These are phyloP conservation scores for Harringtonia lauricola DNA, from an alignment of 2,329 filamentous ascomycete genomes.

Conservation along the genomic window DNA sequence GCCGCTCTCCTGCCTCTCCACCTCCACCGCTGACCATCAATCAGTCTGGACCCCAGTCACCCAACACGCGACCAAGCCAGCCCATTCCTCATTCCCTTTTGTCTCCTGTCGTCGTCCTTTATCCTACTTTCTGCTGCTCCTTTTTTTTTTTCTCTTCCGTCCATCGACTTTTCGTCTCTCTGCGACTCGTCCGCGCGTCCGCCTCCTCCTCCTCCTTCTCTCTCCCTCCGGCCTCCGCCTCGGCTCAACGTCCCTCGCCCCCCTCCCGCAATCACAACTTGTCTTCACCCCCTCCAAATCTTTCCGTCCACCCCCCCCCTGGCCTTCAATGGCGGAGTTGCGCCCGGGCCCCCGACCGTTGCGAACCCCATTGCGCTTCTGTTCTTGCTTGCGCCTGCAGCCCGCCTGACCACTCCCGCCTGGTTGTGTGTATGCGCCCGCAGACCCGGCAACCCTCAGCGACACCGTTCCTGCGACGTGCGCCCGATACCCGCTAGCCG, in stretches of 20 bases:
- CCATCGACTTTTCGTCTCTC: neutral
- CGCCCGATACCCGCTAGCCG: neutral
- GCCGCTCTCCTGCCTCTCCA: no score
- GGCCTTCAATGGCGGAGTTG: conserved; percentile 4
- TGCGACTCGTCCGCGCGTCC: no score
- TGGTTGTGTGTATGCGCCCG: no score
- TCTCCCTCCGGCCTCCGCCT: neutral
- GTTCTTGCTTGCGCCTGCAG: no score
- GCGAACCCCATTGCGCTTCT: neutral
- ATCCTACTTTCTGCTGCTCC: neutral
- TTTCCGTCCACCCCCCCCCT: neutral
- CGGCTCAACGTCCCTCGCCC: neutral
- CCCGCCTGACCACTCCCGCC: no score
- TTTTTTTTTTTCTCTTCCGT: neutral
- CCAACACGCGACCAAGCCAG: no score
- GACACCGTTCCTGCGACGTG: neutral
- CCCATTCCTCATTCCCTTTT: no score
- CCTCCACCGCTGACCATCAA: no score
- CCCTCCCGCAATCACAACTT: no score
- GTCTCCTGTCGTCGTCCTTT: no score
- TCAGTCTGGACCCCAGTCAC: no score
- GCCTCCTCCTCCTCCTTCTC: neutral
- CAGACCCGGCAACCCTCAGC: no score
- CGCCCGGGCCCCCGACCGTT: conserved; percentile 1
- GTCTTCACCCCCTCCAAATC: neutral